These are phyloP conservation scores for Carpinus viminea DNA, from an alignment of 306 rosid genomes.

Conservation along the genomic window DNA sequence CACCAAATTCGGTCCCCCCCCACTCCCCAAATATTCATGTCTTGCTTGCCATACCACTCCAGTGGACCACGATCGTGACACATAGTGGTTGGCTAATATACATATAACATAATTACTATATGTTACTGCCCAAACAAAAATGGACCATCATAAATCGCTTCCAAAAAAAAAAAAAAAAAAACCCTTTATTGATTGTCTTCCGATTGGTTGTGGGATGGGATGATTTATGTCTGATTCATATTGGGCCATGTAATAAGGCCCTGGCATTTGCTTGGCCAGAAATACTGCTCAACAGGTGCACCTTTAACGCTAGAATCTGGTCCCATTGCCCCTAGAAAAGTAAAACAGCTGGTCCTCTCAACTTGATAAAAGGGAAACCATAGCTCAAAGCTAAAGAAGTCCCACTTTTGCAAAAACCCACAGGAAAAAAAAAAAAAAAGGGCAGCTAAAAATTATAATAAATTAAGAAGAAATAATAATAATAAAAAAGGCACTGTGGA, in stretches of 20 bases:
- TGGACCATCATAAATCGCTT: too few species aligned
- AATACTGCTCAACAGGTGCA: constrained; percentile 15
- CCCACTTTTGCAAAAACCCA: constrained; percentile 36
- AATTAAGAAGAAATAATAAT: too few species aligned
- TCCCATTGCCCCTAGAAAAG: constrained; percentile 26
- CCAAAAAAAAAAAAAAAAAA: too few species aligned
- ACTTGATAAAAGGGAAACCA: constrained; percentile 26
- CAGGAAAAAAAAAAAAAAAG: constrained; percentile 20
- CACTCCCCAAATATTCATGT: too few species aligned
- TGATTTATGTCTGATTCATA: background rate
- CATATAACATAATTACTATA: background rate
- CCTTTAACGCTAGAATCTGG: constrained; percentile 34
- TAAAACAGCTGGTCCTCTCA: constrained; percentile 43
- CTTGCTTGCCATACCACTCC: background rate
- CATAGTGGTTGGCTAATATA: constrained; percentile 6
- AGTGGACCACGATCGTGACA: constrained; percentile 25
- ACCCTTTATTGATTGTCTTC: too few species aligned
- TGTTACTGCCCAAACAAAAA: too few species aligned
- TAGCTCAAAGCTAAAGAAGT: constrained; percentile 43
- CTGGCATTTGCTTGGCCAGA: background rate
- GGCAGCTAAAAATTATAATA: background rate
- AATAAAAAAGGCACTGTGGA: constrained; percentile 6
- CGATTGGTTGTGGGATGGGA: too few species aligned
- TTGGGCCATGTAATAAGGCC: background rate
- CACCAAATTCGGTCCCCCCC: constrained; percentile 17